Conservation (phyloP, 257 asterid genomes). For the Solanum boliviense region DNA sequence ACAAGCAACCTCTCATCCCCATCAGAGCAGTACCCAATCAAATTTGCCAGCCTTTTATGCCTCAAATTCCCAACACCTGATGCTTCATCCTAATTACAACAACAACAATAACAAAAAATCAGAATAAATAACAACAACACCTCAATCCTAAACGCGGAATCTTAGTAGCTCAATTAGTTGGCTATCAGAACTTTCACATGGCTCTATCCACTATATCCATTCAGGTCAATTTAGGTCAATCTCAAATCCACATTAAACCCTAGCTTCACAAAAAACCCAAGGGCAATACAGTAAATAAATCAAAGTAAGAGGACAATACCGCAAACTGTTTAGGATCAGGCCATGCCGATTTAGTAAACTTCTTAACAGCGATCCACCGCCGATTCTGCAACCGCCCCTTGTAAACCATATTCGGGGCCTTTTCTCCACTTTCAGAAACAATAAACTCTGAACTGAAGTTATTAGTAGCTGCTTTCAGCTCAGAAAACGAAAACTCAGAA, state of each 20-base stretch:
- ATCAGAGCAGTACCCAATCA: slow-evolving; percentile 93
- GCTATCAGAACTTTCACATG: background rate
- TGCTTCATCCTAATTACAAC: slow-evolving; percentile 63
- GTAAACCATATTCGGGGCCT: slow-evolving; percentile 86
- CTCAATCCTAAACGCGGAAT: background rate
- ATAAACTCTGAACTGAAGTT: slow-evolving; percentile 82
- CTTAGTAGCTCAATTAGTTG: background rate
- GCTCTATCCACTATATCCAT: background rate
- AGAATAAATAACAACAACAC: background rate
- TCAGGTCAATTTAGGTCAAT: background rate
- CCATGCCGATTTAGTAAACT: slow-evolving; percentile 84
- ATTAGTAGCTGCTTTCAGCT: slow-evolving; percentile 73
- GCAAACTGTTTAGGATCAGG: slow-evolving; percentile 95
- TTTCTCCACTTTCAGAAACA: slow-evolving; percentile 94
- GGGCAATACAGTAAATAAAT: background rate
- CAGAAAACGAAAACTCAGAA: slow-evolving; percentile 73
- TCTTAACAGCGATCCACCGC: slow-evolving; percentile 90
- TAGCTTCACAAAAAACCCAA: slow-evolving; percentile 4
- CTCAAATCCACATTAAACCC: slow-evolving; percentile 2
- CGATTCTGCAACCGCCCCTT: slow-evolving; percentile 74
- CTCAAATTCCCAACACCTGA: slow-evolving; percentile 93
- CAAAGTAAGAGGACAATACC: slow-evolving; percentile 13
- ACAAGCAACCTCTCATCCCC: slow-evolving; percentile 97
- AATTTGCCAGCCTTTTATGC: slow-evolving; percentile 91
- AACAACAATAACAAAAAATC: slow-evolving; percentile 2